Evolutionary conservation across 345 rosid species (phyloP), one percentile per base, ranked within the genome.

Genomic region (Arabidopsis thaliana): DNA sequence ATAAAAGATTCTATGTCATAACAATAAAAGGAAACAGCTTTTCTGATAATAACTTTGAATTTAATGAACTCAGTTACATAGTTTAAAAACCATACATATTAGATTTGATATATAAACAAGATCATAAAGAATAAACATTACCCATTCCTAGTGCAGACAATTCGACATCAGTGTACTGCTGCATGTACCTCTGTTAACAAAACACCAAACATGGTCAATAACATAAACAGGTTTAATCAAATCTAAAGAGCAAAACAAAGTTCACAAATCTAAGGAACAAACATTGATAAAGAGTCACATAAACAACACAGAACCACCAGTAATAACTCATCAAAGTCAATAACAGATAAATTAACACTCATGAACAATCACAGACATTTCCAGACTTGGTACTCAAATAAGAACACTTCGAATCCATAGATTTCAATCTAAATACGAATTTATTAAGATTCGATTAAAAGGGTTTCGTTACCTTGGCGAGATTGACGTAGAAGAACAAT

Each of bases 101-200:
- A 56, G 3, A 71, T 11, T 33, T 45, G 12, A 36, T 33, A 22
- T 23, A 33, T 0, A 61, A 13, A 63, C 25, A 76, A 55, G 56
- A 12, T 62, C 22, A 69, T 30, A 74, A 46, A 49, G 30, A 59
- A 13, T 16, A 16, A 42, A 28, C n/a, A 67, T 46, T 92, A 93
- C 98, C 98, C 98, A 93, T 93, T 77, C 98, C 98, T 6, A 93
- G 95, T 3, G 98, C 98, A 53, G 98, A 93, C 12, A 93, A 87
- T 79, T 93, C 97, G 33, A 93, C 97, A 79, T 90, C 97, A 37
- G 76, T 72, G 88, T 84, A 78, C 73, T 91, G 98, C 82, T 93
- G 98, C 98, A 93, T 91, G 69, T 87, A 91, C 80, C 97, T 89
- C 97, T 93, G 90, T 77, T 59, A 80, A 57, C 77, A 57, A 59